Evolutionary conservation across 176 grass and related monocot species (phyloP).

Genomic region (Metroxylon sagu): DNA sequence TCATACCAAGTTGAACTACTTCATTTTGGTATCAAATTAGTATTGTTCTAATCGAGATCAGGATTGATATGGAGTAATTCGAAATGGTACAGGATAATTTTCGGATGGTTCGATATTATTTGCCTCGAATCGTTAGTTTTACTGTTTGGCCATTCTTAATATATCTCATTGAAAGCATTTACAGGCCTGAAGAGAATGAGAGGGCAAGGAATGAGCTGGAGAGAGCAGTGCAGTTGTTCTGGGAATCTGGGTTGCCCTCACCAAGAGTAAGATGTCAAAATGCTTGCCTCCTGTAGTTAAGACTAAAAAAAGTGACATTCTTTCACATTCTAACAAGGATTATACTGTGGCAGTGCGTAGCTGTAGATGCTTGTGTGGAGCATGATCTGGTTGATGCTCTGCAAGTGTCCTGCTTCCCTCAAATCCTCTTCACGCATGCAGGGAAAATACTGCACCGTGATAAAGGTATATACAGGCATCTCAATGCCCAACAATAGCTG

Average conservation of each 20-base stretch:
- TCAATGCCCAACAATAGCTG: too few species aligned
- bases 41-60: too few species aligned
- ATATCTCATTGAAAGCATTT: background rate
- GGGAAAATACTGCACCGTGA: constrained; percentile 87
- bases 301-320: too few species aligned
- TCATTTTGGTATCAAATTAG: too few species aligned
- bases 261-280: constrained; percentile 42
- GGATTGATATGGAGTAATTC: too few species aligned
- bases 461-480: constrained; percentile 37
- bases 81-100: too few species aligned
- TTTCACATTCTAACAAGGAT: background rate
- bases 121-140: too few species aligned
- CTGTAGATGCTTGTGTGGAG: constrained; percentile 63
- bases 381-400: constrained; percentile 50
- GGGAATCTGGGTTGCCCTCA: constrained; percentile 67
- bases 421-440: constrained; percentile 84
- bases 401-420: constrained; percentile 67
- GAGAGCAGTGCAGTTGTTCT: constrained; percentile 76
- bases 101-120: too few species aligned
- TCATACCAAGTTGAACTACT: too few species aligned
- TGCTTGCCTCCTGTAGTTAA: too few species aligned
- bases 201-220: constrained; percentile 65
- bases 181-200: constrained; percentile 59
- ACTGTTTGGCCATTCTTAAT: too few species aligned
- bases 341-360: constrained; percentile 53